Conservation (phyloP, 768 basidiomycete species). For the Naganishia friedmannii region DNA sequence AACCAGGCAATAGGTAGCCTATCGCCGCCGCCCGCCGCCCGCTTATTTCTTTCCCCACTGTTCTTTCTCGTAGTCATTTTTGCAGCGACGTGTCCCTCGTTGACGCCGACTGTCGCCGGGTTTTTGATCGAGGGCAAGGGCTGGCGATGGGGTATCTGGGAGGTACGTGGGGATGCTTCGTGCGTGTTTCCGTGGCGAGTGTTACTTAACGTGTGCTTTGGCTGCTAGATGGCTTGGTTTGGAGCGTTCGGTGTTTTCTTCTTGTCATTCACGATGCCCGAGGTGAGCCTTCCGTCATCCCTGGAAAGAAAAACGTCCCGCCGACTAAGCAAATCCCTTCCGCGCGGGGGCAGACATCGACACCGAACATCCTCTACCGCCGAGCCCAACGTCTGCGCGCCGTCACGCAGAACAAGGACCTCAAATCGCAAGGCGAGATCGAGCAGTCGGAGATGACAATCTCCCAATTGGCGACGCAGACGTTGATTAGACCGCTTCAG, state of each 20-base stretch:
- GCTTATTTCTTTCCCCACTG: no score
- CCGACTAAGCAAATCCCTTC: no score
- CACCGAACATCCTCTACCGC: constrained; percentile 49
- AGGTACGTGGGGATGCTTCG: constrained; percentile 51
- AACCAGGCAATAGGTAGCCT: no score
- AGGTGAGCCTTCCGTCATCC: constrained; percentile 33
- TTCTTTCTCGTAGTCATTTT: constrained; percentile 25
- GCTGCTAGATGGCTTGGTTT: constrained; percentile 31
- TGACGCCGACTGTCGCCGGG: constrained; percentile 46
- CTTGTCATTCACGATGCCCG: constrained; percentile 50
- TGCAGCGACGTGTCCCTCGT: constrained; percentile 44
- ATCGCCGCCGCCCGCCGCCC: no score
- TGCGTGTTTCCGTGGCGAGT: no score
- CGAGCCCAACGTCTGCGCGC: constrained; percentile 52
- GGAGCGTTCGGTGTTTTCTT: constrained; percentile 39
- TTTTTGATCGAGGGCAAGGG: constrained; percentile 35
- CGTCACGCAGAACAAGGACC: constrained; percentile 49
- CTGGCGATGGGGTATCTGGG: constrained; percentile 52
- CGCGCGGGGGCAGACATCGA: constrained; percentile 38
- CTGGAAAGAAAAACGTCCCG: no score
- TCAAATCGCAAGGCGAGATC: constrained; percentile 49
- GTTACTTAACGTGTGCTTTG: constrained; percentile 42
- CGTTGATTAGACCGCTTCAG: constrained; percentile 44
- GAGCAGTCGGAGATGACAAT: constrained; percentile 38
- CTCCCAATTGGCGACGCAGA: constrained; percentile 34